phyloP scores from a whole-genome alignment of 768 basidiomycete species.

The Leucosporidium yakuticum region DNA sequence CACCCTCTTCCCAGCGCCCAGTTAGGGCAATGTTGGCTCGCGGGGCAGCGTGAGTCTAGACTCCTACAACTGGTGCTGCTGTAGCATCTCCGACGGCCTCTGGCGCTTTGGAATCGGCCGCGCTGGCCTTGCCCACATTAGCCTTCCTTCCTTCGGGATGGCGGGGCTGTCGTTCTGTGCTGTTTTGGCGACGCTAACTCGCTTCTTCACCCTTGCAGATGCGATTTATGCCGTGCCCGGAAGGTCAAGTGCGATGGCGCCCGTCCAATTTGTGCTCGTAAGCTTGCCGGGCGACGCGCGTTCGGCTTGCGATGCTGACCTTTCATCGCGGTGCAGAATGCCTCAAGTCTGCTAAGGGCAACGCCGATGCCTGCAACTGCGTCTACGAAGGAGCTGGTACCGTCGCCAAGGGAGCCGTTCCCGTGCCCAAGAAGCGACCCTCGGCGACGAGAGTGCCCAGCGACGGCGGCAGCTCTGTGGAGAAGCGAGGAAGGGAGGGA shows the following conservation, averaged over 20 bases:
- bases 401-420: background rate
- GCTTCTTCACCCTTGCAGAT: background rate
- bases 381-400: slow-evolving; percentile 32
- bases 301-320: background rate
- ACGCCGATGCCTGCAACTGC: slow-evolving; percentile 3
- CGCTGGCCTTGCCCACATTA: background rate
- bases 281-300: background rate
- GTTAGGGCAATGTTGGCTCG: slow-evolving; percentile 22
- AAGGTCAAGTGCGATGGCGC: slow-evolving; percentile 32
- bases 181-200: background rate
- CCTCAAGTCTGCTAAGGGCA: slow-evolving; percentile 26
- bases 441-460: background rate
- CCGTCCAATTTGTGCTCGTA: slow-evolving; percentile 14
- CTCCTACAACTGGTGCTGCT: background rate
- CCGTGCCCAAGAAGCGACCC: background rate
- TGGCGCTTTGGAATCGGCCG: background rate
- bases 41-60: slow-evolving; percentile 22
- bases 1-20: too few species aligned
- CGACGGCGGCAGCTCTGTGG: background rate
- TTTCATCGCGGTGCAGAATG: slow-evolving; percentile 11
- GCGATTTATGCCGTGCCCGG: slow-evolving; percentile 27
- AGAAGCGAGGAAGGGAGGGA: background rate
- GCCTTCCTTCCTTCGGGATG: background rate
- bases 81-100: background rate
- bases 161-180: background rate